A percentile compares a stretch with the other conserved stretches of the same genome.
Conservation (phyloP, 352 stramenopile genomes). For the Plasmopara viticola region DNA sequence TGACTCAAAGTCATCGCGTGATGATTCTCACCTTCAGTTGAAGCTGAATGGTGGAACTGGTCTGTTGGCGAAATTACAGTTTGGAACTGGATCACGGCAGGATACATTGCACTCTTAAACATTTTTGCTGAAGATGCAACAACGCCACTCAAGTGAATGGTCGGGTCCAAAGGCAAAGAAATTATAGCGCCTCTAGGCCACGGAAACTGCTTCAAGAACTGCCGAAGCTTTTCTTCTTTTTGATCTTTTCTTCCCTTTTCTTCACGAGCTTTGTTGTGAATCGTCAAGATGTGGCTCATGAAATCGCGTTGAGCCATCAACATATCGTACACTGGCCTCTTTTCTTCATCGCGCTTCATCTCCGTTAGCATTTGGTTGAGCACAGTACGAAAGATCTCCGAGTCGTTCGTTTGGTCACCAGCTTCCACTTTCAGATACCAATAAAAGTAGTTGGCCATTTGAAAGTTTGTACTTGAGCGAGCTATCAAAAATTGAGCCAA, state of each 20-base stretch:
- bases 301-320: constrained; percentile 89
- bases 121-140: constrained; percentile 90
- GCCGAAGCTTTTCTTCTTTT: constrained; percentile 93
- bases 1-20: neutral
- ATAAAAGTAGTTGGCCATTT: constrained; percentile 98
- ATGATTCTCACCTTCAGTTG: constrained; percentile 12
- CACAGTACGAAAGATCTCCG: constrained; percentile 72
- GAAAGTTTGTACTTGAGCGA: constrained; percentile 89
- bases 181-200: constrained; percentile 76
- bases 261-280: constrained; percentile 89
- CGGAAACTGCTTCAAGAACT: constrained; percentile 83
- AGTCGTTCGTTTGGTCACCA: constrained; percentile 61
- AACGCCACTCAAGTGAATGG: constrained; percentile 83
- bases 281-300: constrained; percentile 90
- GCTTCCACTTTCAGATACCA: constrained; percentile 88
- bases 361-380: constrained; percentile 92
- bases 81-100: constrained; percentile 94
- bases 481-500: constrained; percentile 94
- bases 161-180: constrained; percentile 83
- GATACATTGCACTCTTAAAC: constrained; percentile 98
- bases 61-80: constrained; percentile 56
- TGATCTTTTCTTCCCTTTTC: constrained; percentile 93
- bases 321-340: constrained; percentile 87
- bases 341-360: constrained; percentile 88
- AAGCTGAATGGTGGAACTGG: constrained; percentile 21